Evolutionary conservation across 108 stramenopile species (phyloP), one percentile per base, ranked within the genome.

Genomic region (Pseudonitzschia delicatissima): DNA sequence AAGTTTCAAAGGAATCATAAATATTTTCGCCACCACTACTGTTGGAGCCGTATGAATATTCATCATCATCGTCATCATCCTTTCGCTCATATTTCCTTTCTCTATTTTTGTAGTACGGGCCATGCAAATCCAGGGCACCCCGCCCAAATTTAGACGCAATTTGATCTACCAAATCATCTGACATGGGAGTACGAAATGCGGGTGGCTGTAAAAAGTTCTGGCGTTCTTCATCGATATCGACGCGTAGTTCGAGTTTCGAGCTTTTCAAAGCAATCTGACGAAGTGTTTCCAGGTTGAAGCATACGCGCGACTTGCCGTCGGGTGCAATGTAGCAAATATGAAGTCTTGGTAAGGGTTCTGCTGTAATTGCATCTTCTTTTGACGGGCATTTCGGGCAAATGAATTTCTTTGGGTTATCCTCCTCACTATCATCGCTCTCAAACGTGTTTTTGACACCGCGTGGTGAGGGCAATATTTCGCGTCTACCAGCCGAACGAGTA

Each of bases 241-340:
- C 58, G 9, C 76, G 64, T 50, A 64, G 64, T 34, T 78, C 34
- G 11, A 45, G 42, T 28, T 74, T 35, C 27, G 25, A 34, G 35
- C 66, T 58, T 5, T 77, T 74, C 3, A 87, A 68, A 3, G 91
- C 91, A 50, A 88, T 85, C 18, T 80, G 69, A 33, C 84, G 82
- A 42, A 93, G 57, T n/a, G 91, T 93, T 18, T 85, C 81, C n/a
- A 93, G 47, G n/a, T 82, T 61, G 67, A 88, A 93, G 64, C 91
- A 93, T 59, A 87, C 85, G 1, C 87, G 73, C 8, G 71, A 71
- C 40, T 64, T 49, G 1, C 80, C 82, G 64, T 90, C 88, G 0
- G 87, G 85, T 15, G 84, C 45, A n/a, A 90, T 39, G 64, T 69
- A 90, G 45, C 91, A 93, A 13, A 93, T 69, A 50, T 93, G 91